Base-by-base conservation (phyloP, 805 yeast species). In the Kodamaea hsintzibuensis region DNA sequence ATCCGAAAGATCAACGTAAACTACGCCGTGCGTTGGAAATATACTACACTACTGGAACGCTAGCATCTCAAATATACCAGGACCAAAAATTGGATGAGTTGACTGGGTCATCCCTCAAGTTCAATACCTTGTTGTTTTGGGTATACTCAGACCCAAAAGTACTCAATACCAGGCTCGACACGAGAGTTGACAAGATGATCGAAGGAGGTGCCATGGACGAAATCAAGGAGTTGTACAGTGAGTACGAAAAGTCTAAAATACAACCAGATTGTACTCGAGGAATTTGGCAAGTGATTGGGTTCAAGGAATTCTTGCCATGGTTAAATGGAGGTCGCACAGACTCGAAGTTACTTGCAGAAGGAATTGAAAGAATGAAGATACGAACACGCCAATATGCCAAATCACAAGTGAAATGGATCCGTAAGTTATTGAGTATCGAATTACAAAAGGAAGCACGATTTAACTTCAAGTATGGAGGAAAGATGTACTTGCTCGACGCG, bases 241-340 rank as follows among this genome's bases (percentile, higher is more conserved):
- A 71, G 25, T 86, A 80, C 47, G 59, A 71, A 4, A 47, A 52
- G 0, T 67, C 67, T 9, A 43, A 52, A 7, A 69, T 67, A 0
- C 66, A 62, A 18, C 83, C 87, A 8, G 84, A 79, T 54, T 71
- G 82, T 53, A 87, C 88, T 51, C 74, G 80, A 54, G 98, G 98
- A 1, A 80, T 93, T 0, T 91, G 91, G 91, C 98, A 95, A 71
- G 97, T 89, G 1, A 89, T 93, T 62, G 98, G 98, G 1, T 95
- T 89, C 70, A 89, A 90, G 66, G 97, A 91, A 63, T 91, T 91
- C 64, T 64, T 89, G 38, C 93, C 96, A 1, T 90, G 88, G 88
- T 60, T 83, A 19, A 66, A 66, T 52, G 61, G 61, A 51, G n/a
- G 55, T 53, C 0, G 42, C 52, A 12, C 44, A 42, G 52, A 49